Evolutionary conservation across 352 stramenopile species (phyloP).

Genomic region (Pythium sukuiense): DNA sequence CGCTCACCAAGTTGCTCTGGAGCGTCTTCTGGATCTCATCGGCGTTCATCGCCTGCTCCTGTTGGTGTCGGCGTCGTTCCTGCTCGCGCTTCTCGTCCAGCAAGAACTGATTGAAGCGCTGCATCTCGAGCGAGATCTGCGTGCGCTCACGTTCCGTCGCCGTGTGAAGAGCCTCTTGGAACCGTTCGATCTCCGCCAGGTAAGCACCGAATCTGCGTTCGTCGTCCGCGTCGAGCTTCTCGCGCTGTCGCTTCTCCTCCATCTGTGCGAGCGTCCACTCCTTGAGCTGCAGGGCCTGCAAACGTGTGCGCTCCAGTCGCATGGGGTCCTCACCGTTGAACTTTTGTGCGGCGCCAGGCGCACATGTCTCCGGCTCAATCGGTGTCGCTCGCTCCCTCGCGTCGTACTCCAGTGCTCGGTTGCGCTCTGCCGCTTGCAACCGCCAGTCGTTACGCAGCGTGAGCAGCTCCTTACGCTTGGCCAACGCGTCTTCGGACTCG

Average conservation of each 20-base stretch:
- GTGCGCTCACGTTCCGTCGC: slow-evolving; percentile 53
- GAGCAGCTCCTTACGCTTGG: slow-evolving; percentile 57
- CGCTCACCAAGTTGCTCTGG: slow-evolving; percentile 65
- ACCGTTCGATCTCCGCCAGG: slow-evolving; percentile 52
- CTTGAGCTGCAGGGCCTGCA: slow-evolving; percentile 69
- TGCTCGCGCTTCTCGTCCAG: slow-evolving; percentile 43
- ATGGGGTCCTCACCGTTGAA: slow-evolving; percentile 66
- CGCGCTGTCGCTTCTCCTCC: slow-evolving; percentile 44
- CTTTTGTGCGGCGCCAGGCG: slow-evolving; percentile 58
- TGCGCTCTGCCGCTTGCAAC: slow-evolving; percentile 35
- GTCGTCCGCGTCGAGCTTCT: slow-evolving; percentile 40
- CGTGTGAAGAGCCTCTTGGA: slow-evolving; percentile 59
- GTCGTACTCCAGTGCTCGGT: slow-evolving; percentile 33
- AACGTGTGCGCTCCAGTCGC: slow-evolving; percentile 51
- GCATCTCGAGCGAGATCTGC: slow-evolving; percentile 45
- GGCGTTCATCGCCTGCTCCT: slow-evolving; percentile 53
- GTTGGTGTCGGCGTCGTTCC: slow-evolving; percentile 33
- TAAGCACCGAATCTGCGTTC: slow-evolving; percentile 44
- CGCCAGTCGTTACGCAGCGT: slow-evolving; percentile 72
- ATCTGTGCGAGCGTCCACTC: slow-evolving; percentile 66
- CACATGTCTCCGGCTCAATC: slow-evolving; percentile 60
- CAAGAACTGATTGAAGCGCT: slow-evolving; percentile 56
- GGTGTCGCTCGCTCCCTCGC: slow-evolving; percentile 33
- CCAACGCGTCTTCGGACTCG: slow-evolving; percentile 66
- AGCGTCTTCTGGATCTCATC: slow-evolving; percentile 63